Conservation (phyloP, 306 rosid genomes). For the Citrullus colocynthis region DNA sequence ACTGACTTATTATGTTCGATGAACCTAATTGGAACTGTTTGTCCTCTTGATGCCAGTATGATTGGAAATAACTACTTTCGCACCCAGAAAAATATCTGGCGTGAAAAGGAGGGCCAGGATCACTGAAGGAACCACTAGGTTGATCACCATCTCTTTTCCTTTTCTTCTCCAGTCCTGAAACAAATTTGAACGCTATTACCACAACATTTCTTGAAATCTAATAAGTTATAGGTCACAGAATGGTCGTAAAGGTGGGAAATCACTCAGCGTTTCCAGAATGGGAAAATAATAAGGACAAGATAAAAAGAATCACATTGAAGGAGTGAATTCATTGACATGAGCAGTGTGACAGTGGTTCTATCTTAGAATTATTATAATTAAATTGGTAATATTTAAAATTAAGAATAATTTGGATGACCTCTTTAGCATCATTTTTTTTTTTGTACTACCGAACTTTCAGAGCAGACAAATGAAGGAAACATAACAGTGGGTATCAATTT, state of each 20-base stretch:
- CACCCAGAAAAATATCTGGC: slow-evolving; percentile 14
- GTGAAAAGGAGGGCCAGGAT: slow-evolving; percentile 12
- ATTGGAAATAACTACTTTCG: slow-evolving; percentile 11
- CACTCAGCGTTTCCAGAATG: not conserved
- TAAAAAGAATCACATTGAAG: not conserved
- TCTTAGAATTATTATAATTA: not conserved
- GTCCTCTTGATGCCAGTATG: slow-evolving; percentile 9
- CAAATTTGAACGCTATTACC: slow-evolving; percentile 14
- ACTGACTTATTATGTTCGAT: slow-evolving; percentile 18
- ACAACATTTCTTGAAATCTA: slow-evolving; percentile 1
- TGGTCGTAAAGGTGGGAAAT: not conserved
- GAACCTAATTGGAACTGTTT: slow-evolving; percentile 10
- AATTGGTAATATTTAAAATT: not conserved
- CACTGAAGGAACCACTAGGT: slow-evolving; percentile 15
- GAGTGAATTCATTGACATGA: not conserved
- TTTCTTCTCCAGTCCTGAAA: slow-evolving; percentile 32
- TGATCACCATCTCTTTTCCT: slow-evolving; percentile 37
- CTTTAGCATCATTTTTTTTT: not conserved
- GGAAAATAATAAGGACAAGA: not conserved
- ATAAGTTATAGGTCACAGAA: not conserved
- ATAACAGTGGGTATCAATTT: not conserved
- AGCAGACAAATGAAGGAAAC: not conserved
- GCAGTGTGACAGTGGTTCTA: not conserved
- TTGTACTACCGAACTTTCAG: not conserved
- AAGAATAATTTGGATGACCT: not conserved